Evolutionary conservation across 805 yeast genomes (phyloP), one percentile per base, ranked within the genome.

Genomic region (Wickerhamiella kurtzmanii): DNA sequence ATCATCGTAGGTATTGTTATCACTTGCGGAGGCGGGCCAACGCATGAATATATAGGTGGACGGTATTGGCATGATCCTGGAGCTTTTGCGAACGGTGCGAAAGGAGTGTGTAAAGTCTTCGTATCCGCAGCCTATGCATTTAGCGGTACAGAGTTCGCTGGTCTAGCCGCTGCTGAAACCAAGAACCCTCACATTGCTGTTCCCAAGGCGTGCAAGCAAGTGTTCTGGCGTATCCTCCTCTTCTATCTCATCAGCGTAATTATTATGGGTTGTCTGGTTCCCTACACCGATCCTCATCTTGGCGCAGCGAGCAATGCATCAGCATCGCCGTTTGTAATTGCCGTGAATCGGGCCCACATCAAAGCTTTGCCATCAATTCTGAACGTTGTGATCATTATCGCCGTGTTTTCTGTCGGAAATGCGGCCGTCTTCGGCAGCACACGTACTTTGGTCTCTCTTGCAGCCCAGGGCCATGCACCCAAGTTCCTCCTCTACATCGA

Each of bases 261-360:
- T 52, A 69, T 70, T 55, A 72, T 66, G 56, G 77, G 82, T 41
- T 75, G 80, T 53, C 65, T 81, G 52, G 86, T 81, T 28, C 84
- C 84, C 13, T 78, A 68, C 56, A 64, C 66, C 47, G 73, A 73
- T 48, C 58, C 62, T 3, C 58, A 74, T 53, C 64, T 76, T 48
- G 57, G 75, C 25, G 48, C 64, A 4, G 49, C 74, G 75, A 48
- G 67, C 48, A 76, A 74, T 52, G 81, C 80, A 40, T 64, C 78
- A 15, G 82, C 86, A 11, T 81, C 88, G 15, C 89, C 92, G 15
- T 82, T 82, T 55, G 89, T 82, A 46, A 76, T 82, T 64, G 83
- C 89, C 28, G 74, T 80, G 48, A 67, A 62, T 32, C 69, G 71
- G 43, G 82, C 81, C 22, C 83, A 84, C 49, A 77, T 79, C 52